These are phyloP conservation scores for Bipolaris bicolor DNA, from an alignment of 2,329 filamentous ascomycete genomes.

Conservation along the genomic window DNA sequence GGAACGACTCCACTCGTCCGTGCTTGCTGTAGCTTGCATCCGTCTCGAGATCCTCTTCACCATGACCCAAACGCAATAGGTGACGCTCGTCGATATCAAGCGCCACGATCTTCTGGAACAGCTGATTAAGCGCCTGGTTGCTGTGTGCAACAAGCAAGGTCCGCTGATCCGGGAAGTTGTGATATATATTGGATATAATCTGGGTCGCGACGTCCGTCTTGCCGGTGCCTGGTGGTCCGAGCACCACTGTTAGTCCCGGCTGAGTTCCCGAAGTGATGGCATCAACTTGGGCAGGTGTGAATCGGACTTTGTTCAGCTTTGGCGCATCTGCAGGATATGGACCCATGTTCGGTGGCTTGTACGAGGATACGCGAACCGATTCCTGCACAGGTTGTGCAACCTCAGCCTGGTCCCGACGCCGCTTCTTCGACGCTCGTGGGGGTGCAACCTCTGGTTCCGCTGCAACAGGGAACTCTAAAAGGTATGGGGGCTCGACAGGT, in stretches of 20 bases:
- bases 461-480: slow-evolving; percentile 67
- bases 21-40: slow-evolving; percentile 91
- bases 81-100: slow-evolving; percentile 96
- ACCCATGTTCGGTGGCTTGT: slow-evolving; percentile 84
- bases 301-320: slow-evolving; percentile 81
- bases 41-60: slow-evolving; percentile 90
- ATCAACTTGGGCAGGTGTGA: slow-evolving; percentile 89
- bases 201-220: slow-evolving; percentile 99
- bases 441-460: slow-evolving; percentile 53
- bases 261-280: slow-evolving; percentile 94
- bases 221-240: slow-evolving; percentile 93
- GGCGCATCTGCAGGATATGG: slow-evolving; percentile 87
- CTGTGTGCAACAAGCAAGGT: slow-evolving; percentile 94
- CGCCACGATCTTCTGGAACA: slow-evolving; percentile 97
- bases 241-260: slow-evolving; percentile 89
- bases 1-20: slow-evolving; percentile 91
- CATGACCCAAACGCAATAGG: slow-evolving; percentile 87
- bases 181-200: slow-evolving; percentile 98
- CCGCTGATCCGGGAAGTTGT: slow-evolving; percentile 92
- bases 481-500: slow-evolving; percentile 86
- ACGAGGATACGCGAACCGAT: slow-evolving; percentile 82
- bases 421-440: slow-evolving; percentile 76
- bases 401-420: slow-evolving; percentile 77
- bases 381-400: slow-evolving; percentile 61
- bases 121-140: slow-evolving; percentile 95